Percentiles rank a stretch among this genome's conserved stretches.
These are phyloP conservation scores for Raddia distichophylla DNA, from an alignment of 176 grass and related monocot genomes.

Conservation along the genomic window DNA sequence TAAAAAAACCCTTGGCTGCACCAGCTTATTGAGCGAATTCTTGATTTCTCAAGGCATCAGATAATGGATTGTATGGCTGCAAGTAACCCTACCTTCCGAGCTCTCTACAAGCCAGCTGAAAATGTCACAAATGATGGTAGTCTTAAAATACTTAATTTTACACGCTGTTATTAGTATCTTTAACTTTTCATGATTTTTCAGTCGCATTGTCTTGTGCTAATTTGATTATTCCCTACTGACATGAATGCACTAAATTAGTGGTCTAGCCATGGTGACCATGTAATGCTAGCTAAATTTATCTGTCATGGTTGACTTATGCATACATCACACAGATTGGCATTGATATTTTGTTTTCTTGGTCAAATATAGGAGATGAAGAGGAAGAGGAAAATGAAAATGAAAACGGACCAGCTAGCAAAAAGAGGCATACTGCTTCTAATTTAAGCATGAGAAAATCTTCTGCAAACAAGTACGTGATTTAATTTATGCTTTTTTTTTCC, in stretches of 20 bases:
- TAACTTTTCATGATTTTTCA: slow-evolving; percentile 26
- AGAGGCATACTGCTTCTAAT: slow-evolving; percentile 66
- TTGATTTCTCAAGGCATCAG: slow-evolving; percentile 96
- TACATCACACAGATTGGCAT: slow-evolving; percentile 27
- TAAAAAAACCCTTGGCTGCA: slow-evolving; percentile 36
- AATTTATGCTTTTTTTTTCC: slow-evolving; percentile 16
- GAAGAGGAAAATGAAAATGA: slow-evolving; percentile 65
- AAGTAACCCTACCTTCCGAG: slow-evolving; percentile 76
- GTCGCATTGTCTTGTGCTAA: slow-evolving; percentile 3
- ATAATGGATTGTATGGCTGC: slow-evolving; percentile 89
- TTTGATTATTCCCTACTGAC: slow-evolving; percentile 8
- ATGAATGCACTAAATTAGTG: slow-evolving; percentile 34
- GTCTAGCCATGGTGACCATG: neutral
- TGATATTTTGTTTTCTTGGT: slow-evolving; percentile 28
- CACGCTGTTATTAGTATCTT: slow-evolving; percentile 6
- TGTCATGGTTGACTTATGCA: slow-evolving; percentile 26
- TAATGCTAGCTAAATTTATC: slow-evolving; percentile 12
- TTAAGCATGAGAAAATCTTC: slow-evolving; percentile 67
- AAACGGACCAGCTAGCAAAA: slow-evolving; percentile 83
- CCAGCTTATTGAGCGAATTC: slow-evolving; percentile 95
- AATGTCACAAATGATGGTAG: slow-evolving; percentile 72
- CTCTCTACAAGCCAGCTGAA: slow-evolving; percentile 83
- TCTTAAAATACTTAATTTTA: slow-evolving; percentile 21
- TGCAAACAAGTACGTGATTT: slow-evolving; percentile 67
- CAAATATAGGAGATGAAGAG: slow-evolving; percentile 79